Conservation (phyloP, 106 monocot species). For the Vanilla planifolia region DNA sequence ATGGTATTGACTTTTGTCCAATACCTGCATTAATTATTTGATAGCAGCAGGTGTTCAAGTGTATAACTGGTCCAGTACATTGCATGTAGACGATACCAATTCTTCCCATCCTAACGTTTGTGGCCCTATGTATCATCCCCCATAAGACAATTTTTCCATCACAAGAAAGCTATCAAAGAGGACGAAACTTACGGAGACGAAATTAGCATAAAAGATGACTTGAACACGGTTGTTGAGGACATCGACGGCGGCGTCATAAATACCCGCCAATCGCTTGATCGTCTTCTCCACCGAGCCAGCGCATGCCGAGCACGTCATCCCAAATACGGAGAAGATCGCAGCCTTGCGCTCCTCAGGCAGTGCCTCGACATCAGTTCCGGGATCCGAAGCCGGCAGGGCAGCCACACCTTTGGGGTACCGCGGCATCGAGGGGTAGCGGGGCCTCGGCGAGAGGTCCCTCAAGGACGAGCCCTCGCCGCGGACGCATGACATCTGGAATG, state of each 20-base stretch:
- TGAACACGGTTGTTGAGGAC: slow-evolving; percentile 61
- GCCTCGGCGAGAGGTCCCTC: slow-evolving; percentile 21
- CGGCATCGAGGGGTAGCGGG: slow-evolving; percentile 82
- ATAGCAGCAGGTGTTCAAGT: too few species aligned
- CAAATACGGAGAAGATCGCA: slow-evolving; percentile 50
- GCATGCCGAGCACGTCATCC: slow-evolving; percentile 84
- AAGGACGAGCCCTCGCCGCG: slow-evolving; percentile 10
- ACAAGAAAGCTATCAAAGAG: too few species aligned
- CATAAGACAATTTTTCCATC: too few species aligned
- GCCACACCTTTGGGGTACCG: slow-evolving; percentile 26
- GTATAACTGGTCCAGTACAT: too few species aligned
- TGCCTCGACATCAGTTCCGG: slow-evolving; percentile 5
- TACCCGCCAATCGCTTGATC: slow-evolving; percentile 73
- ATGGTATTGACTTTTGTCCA: too few species aligned
- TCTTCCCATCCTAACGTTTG: too few species aligned
- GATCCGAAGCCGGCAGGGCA: not conserved
- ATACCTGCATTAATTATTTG: too few species aligned
- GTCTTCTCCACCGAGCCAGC: slow-evolving; percentile 87
- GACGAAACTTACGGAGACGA: slow-evolving; percentile 47
- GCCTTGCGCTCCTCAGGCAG: slow-evolving; percentile 10
- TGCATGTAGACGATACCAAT: too few species aligned
- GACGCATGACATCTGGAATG: slow-evolving; percentile 33
- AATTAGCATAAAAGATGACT: slow-evolving; percentile 57
- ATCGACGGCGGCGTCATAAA: slow-evolving; percentile 76
- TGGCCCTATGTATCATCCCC: too few species aligned